A percentile compares a stretch with the other conserved stretches of the same genome.
These are phyloP conservation scores for Arthromyces matolae DNA, from an alignment of 768 basidiomycete genomes.

Conservation along the genomic window DNA sequence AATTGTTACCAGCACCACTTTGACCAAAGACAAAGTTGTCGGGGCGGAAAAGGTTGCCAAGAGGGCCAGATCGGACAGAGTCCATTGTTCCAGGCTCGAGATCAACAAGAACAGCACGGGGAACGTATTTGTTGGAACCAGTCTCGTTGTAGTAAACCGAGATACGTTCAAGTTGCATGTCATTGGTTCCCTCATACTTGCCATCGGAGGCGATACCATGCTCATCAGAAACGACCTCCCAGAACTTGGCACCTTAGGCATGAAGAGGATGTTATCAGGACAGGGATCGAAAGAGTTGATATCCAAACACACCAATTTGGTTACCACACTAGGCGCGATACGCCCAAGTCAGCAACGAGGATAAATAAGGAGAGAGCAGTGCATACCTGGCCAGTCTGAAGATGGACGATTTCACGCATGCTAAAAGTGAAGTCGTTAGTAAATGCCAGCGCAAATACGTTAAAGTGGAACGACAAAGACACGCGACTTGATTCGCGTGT, in stretches of 20 bases:
- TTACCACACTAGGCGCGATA: conserved; percentile 78
- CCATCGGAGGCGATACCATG: conserved; percentile 95
- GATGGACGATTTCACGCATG: conserved; percentile 99
- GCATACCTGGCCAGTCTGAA: conserved; percentile 95
- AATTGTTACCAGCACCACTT: conserved; percentile 98
- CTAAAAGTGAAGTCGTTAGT: conserved; percentile 42
- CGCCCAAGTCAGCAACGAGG: conserved; percentile 23
- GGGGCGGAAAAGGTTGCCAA: conserved; percentile 91
- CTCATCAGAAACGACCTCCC: conserved; percentile 98
- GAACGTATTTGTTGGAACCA: conserved; percentile 95
- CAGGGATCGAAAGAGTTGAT: conserved; percentile 16
- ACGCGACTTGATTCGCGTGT: conserved; percentile 35
- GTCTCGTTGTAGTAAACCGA: conserved; percentile 98
- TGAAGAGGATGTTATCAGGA: conserved; percentile 18
- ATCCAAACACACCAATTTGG: conserved; percentile 81
- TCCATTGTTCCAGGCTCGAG: conserved; percentile 98
- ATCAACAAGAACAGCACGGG: conserved; percentile 95
- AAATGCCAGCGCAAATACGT: conserved; percentile 17
- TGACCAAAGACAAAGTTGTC: conserved; percentile 99
- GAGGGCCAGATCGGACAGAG: conserved; percentile 84
- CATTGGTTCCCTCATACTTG: conserved; percentile 88
- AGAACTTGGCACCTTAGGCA: conserved; percentile 81
- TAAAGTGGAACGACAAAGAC: conserved; percentile 47
- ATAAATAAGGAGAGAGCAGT: conserved; percentile 1
- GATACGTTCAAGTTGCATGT: conserved; percentile 96